These are phyloP conservation scores for Anaeramoeba flamelloides DNA, from an alignment of 78 protist genomes.

Conservation along the genomic window DNA sequence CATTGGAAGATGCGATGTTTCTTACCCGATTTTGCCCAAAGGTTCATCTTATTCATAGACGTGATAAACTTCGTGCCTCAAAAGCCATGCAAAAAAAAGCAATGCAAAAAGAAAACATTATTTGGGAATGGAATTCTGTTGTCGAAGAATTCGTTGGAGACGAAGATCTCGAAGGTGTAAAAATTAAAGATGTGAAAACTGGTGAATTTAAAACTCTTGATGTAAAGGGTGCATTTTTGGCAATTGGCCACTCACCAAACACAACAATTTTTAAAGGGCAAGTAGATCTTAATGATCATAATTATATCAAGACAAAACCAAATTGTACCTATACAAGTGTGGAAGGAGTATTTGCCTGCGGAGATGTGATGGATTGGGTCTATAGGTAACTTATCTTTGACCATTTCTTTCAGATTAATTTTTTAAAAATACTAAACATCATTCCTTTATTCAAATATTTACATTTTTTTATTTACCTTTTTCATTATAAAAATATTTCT, in stretches of 20 bases:
- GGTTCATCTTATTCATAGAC: constrained; percentile 9
- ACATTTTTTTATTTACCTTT: too few relatives aligned
- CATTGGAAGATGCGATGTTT: constrained; percentile 28
- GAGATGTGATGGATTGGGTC: constrained; percentile 60
- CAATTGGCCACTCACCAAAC: constrained; percentile 74
- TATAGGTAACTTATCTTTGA: constrained; percentile 62
- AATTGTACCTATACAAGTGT: constrained; percentile 41
- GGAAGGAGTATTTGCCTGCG: constrained; percentile 66
- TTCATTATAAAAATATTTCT: too few relatives aligned
- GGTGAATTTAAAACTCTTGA: constrained; percentile 10
- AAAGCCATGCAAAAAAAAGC: constrained; percentile 41
- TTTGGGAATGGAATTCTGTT: constrained; percentile 29
- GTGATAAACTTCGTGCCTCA: constrained; percentile 11
- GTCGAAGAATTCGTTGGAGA: constrained; percentile 38
- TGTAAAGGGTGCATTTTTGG: constrained; percentile 50
- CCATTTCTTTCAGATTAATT: constrained; percentile 52
- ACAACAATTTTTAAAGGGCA: constrained; percentile 41
- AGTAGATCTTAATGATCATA: constrained; percentile 41
- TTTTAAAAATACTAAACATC: constrained; percentile 36
- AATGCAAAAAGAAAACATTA: constrained; percentile 33
- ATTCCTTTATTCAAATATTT: too few relatives aligned
- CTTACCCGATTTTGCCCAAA: constrained; percentile 28
- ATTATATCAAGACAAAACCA: constrained; percentile 42
- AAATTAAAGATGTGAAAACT: constrained; percentile 5
- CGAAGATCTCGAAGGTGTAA: not conserved